Evolutionary conservation across 1,284 basidiomycete species (phyloP).

Genomic region (Blastosporella zonata): DNA sequence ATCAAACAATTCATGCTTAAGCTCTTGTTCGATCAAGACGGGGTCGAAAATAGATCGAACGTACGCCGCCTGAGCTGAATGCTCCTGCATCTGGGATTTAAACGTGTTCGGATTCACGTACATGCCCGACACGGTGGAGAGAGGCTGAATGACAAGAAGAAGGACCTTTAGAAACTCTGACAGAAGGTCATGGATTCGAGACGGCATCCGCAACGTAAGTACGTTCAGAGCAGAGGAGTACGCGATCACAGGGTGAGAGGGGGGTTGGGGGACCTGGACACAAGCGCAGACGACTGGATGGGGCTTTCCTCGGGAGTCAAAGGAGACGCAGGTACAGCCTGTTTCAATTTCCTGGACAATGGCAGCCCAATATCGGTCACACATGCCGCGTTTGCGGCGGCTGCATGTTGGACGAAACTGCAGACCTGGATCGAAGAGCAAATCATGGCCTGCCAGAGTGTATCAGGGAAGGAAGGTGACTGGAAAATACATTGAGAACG

Average conservation of each 20-base stretch:
- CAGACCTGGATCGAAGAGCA: constrained; percentile 80
- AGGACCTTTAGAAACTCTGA: constrained; percentile 81
- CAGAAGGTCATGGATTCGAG: constrained; percentile 73
- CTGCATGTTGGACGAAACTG: constrained; percentile 72
- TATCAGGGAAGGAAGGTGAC: constrained; percentile 10
- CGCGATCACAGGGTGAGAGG: constrained; percentile 42
- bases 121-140: constrained; percentile 50
- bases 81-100: constrained; percentile 53
- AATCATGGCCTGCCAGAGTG: constrained; percentile 75
- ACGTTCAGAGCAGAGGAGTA: constrained; percentile 40
- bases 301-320: constrained; percentile 56
- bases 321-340: constrained; percentile 84
- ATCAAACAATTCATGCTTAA: constrained; percentile 77
- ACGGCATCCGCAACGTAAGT: constrained; percentile 66
- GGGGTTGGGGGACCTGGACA: constrained; percentile 36
- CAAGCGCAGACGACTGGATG: constrained; percentile 59
- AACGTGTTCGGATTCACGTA: constrained; percentile 51
- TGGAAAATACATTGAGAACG: constrained; percentile 34
- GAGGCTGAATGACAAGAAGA: constrained; percentile 77
- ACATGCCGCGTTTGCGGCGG: constrained; percentile 70
- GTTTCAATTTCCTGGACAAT: constrained; percentile 75
- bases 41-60: constrained; percentile 68
- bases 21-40: constrained; percentile 77
- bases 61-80: constrained; percentile 54
- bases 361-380: constrained; percentile 85